Evolutionary conservation across 2,329 filamentous ascomycete genomes (phyloP).

Genomic region (Apiospora kogelbergensis): DNA sequence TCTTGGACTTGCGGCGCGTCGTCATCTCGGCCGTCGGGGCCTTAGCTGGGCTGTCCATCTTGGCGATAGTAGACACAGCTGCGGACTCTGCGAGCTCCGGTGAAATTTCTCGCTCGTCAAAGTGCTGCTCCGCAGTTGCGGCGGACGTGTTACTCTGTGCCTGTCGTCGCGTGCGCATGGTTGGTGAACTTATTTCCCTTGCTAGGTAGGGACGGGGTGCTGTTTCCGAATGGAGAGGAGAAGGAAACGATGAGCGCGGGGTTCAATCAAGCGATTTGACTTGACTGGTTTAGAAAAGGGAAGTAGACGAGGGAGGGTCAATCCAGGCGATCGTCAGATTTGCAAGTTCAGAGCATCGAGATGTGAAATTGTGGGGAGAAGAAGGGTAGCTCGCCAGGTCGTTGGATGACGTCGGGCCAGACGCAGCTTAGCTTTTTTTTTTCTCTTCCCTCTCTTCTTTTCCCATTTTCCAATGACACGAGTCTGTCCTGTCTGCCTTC

Average conservation of each 20-base stretch:
- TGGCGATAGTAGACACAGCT: not conserved
- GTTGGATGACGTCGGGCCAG: slow-evolving; percentile 5
- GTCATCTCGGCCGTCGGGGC: not conserved
- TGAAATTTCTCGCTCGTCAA: not conserved
- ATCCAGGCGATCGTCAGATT: not conserved
- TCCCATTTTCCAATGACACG: not conserved
- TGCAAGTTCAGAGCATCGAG: slow-evolving; percentile 1
- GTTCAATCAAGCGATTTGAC: not conserved
- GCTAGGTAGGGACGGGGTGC: not conserved
- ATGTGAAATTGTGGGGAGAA: slow-evolving; percentile 3
- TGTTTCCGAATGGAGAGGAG: not conserved
- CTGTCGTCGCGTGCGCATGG: slow-evolving; percentile 17
- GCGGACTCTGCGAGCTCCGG: slow-evolving; percentile 6
- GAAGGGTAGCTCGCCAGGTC: not conserved
- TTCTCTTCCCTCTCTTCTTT: not conserved
- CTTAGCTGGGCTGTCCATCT: slow-evolving; percentile 3
- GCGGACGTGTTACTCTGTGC: not conserved
- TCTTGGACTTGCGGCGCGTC: slow-evolving; percentile 27
- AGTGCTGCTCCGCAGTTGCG: not conserved
- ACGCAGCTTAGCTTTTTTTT: not conserved
- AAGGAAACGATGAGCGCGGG: not conserved
- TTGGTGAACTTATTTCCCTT: not conserved
- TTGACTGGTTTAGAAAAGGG: not conserved
- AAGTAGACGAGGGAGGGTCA: not conserved
- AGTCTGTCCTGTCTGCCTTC: not conserved